Evolutionary conservation across 2,329 filamentous ascomycete species (phyloP).

Genomic region (Aspergillus arachidicola): DNA sequence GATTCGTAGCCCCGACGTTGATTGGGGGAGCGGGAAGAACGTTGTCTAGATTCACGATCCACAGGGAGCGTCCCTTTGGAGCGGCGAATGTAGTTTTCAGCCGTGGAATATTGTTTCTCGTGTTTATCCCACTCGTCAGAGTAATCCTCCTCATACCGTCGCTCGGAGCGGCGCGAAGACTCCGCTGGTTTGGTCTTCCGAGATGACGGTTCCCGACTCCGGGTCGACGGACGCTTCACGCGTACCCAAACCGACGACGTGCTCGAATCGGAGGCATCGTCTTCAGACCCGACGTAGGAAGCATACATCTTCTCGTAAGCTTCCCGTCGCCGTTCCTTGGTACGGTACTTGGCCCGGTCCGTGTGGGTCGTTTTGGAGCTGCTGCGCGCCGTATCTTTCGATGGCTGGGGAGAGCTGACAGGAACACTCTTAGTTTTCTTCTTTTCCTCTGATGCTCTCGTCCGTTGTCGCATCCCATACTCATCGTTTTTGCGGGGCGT

Average conservation of each 20-base stretch:
- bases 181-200: conserved; percentile 25
- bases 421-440: conserved; percentile 37
- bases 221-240: conserved; percentile 25
- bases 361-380: conserved; percentile 33
- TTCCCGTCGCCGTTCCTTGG: conserved; percentile 47
- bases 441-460: conserved; percentile 41
- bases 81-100: conserved; percentile 43
- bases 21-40: conserved; percentile 37
- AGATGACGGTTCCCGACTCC: conserved; percentile 26
- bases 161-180: conserved; percentile 25
- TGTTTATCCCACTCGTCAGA: conserved; percentile 36
- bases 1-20: conserved; percentile 32
- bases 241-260: conserved; percentile 22
- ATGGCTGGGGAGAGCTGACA: conserved; percentile 26
- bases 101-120: conserved; percentile 32
- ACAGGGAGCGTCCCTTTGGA: conserved; percentile 28
- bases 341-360: conserved; percentile 42
- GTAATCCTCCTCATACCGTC: conserved; percentile 29
- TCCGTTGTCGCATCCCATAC: conserved; percentile 34
- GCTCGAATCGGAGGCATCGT: conserved; percentile 37
- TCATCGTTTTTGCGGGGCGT: conserved; percentile 45
- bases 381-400: conserved; percentile 38
- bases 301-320: conserved; percentile 41
- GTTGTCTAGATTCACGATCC: conserved; percentile 29
- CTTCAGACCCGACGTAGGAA: conserved; percentile 36